These are phyloP conservation scores for Knufia petricola DNA, from an alignment of 2,329 filamentous ascomycete species.

Conservation along the genomic window DNA sequence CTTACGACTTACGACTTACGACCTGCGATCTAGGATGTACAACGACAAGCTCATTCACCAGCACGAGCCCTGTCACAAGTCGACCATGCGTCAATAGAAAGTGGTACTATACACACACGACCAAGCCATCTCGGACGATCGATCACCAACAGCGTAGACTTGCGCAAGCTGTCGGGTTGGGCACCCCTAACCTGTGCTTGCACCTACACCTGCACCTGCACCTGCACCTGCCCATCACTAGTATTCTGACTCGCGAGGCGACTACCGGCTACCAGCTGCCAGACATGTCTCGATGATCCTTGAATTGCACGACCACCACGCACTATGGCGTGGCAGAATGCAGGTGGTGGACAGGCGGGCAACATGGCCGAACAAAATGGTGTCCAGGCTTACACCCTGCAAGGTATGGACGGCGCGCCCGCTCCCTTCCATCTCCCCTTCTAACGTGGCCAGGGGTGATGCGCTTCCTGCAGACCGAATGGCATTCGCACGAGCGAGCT, in stretches of 20 bases:
- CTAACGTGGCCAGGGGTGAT: conserved; percentile 62
- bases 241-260: not conserved
- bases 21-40: too few species aligned
- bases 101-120: not conserved
- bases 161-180: not conserved
- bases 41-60: not conserved
- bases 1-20: too few species aligned
- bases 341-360: conserved; percentile 14
- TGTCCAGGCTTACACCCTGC: conserved; percentile 23
- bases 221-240: not conserved
- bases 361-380: conserved; percentile 18
- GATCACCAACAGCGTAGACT: too few species aligned
- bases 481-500: conserved; percentile 96
- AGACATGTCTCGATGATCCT: conserved; percentile 22
- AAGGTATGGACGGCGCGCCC: conserved; percentile 14
- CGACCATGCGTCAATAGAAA: not conserved
- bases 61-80: not conserved
- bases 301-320: conserved; percentile 13
- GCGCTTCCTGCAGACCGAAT: conserved; percentile 98
- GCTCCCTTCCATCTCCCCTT: not conserved
- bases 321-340: conserved; percentile 24
- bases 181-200: not conserved
- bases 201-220: not conserved
- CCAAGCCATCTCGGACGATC: not conserved
- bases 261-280: not conserved